Conservation (phyloP, 2,329 filamentous ascomycete species). For the Paramyrothecium sp. region DNA sequence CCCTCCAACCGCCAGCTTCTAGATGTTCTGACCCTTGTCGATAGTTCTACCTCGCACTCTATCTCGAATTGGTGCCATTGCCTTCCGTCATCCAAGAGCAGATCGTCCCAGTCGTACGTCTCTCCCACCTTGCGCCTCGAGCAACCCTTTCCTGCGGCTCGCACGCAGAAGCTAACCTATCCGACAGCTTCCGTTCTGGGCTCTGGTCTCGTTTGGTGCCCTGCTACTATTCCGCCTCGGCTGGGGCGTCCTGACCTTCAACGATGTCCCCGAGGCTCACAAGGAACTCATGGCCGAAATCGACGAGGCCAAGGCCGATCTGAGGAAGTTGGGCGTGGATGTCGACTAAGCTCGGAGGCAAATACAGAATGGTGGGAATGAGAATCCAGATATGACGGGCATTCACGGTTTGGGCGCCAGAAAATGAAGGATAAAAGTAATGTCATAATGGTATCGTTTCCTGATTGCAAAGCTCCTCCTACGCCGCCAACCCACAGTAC, state of each 20-base stretch:
- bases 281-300: slow-evolving; percentile 87
- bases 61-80: slow-evolving; percentile 79
- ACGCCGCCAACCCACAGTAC: not conserved
- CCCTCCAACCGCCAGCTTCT: not conserved
- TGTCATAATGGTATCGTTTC: not conserved
- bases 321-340: slow-evolving; percentile 72
- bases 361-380: slow-evolving; percentile 11
- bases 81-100: slow-evolving; percentile 76
- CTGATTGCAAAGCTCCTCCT: not conserved
- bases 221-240: slow-evolving; percentile 91
- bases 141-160: not conserved
- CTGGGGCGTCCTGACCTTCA: slow-evolving; percentile 91
- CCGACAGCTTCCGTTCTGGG: slow-evolving; percentile 84
- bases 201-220: slow-evolving; percentile 84
- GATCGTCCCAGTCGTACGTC: slow-evolving; percentile 82
- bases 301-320: slow-evolving; percentile 69
- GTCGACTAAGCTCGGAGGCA: slow-evolving; percentile 57
- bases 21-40: slow-evolving; percentile 12
- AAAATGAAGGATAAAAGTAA: not conserved
- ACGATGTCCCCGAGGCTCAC: slow-evolving; percentile 90
- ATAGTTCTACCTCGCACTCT: slow-evolving; percentile 90
- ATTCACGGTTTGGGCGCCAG: not conserved
- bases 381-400: not conserved
- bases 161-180: not conserved
- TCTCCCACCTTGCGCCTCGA: not conserved